phyloP scores from a whole-genome alignment of 1,139 yeast genomes.

The Suhomyces bribrorum region DNA sequence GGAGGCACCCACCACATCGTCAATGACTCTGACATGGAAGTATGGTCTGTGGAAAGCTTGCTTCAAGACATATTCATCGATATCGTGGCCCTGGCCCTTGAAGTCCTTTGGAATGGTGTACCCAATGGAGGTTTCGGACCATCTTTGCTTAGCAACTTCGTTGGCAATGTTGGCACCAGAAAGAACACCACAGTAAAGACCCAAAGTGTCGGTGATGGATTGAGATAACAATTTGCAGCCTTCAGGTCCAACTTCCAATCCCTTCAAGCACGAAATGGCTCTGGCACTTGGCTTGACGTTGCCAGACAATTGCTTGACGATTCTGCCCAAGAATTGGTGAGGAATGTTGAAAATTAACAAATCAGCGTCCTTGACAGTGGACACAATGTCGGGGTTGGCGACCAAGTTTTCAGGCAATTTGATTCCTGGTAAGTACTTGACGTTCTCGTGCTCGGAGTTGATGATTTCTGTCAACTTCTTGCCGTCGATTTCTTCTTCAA shows the following conservation, averaged over 20 bases:
- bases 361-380: slow-evolving; percentile 75
- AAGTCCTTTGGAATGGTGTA: slow-evolving; percentile 71
- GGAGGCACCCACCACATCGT: slow-evolving; percentile 91
- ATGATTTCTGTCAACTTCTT: slow-evolving; percentile 80
- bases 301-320: slow-evolving; percentile 75
- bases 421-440: slow-evolving; percentile 81
- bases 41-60: slow-evolving; percentile 90
- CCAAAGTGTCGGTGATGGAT: slow-evolving; percentile 71
- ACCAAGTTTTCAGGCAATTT: slow-evolving; percentile 74
- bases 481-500: slow-evolving; percentile 74
- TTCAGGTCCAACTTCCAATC: slow-evolving; percentile 76
- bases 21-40: slow-evolving; percentile 88
- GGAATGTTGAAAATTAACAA: slow-evolving; percentile 88
- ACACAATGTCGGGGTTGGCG: slow-evolving; percentile 80
- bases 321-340: slow-evolving; percentile 81
- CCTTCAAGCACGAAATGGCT: slow-evolving; percentile 92
- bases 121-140: slow-evolving; percentile 95
- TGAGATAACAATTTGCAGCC: slow-evolving; percentile 81
- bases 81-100: slow-evolving; percentile 71
- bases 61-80: slow-evolving; percentile 67
- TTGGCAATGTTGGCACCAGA: slow-evolving; percentile 96
- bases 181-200: slow-evolving; percentile 88
- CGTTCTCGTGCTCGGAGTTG: slow-evolving; percentile 84
- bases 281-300: slow-evolving; percentile 66
- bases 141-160: slow-evolving; percentile 89